Base-by-base conservation (phyloP, 169 alveolate species). In the Miamiensis avidus region DNA sequence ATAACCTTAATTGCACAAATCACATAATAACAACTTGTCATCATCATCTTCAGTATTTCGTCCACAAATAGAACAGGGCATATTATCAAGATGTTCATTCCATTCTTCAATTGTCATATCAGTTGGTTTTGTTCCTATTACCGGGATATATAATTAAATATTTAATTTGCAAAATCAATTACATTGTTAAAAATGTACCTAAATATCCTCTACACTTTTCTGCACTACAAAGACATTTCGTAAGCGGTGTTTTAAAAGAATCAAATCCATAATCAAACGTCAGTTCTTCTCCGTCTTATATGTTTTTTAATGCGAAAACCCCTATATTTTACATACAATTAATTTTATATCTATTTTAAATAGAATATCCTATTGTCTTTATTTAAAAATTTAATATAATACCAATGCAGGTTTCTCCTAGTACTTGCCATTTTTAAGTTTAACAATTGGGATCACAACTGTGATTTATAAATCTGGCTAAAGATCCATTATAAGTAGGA, bases 391-490 rank as follows among this genome's bases (percentile, higher is more conserved):
- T n/a, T n/a, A n/a, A n/a, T n/a, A n/a, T n/a, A n/a, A n/a, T n/a
- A 30, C 99, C 99, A 83, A 99, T 97, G 82, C 99, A 96, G 74
- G 95, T 97, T 88, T 97, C 98, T 1, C 99, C 99, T 27, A 95
- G 91, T 6, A 98, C 99, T 78, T 96, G 96, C 97, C 98, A 98
- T 82, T 98, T 98, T 87, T 97, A 97, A 25, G 99, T 97, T 65
- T 97, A 94, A 79, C 99, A 98, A 93, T 98, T 99, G n/a, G 99
- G 99, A 34, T 98, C 99, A 91, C 99, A 99, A 29, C 99, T 97
- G 89, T 98, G 99, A 92, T 99, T 99, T 25, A 99, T 97, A 89
- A 98, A 98, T 83, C 99, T 91, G 0, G 99, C 99, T 49, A 98
- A 91, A 92, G 97, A 98, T 34, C 99, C 99, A 93, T 96, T 93